Evolutionary conservation across 1,284 basidiomycete species (phyloP).

Genomic region (Rhodotorula sp.): DNA sequence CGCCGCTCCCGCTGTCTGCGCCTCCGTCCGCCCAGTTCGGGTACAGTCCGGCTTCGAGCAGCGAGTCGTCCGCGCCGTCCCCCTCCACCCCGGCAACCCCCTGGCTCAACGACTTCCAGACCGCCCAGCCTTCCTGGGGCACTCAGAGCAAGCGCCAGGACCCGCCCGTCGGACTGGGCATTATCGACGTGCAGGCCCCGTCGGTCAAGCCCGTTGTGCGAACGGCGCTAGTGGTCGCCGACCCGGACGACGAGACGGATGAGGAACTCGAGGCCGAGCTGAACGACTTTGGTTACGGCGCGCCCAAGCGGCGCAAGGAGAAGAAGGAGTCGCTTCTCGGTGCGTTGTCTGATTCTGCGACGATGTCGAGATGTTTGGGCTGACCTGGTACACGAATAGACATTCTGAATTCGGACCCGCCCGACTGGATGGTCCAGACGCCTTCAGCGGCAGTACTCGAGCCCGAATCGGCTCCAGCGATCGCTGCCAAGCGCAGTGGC

Average conservation of each 20-base stretch:
- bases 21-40: not conserved
- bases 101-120: not conserved
- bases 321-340: conserved; percentile 29
- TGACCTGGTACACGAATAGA: not conserved
- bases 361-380: not conserved
- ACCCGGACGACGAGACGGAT: conserved; percentile 6
- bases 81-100: conserved; percentile 7
- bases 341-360: not conserved
- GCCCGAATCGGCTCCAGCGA: not conserved
- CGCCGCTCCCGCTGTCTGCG: not conserved
- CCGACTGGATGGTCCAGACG: conserved; percentile 11
- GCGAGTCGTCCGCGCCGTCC: not conserved
- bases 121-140: not conserved
- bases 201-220: not conserved
- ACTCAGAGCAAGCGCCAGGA: no score
- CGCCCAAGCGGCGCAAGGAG: conserved; percentile 5
- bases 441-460: not conserved
- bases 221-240: not conserved
- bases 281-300: conserved; percentile 30
- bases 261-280: conserved; percentile 25
- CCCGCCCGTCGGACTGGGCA: not conserved
- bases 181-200: not conserved
- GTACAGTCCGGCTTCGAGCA: not conserved
- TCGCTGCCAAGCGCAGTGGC: not conserved
- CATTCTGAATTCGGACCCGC: conserved; percentile 29